These are phyloP conservation scores for Ogataea pini DNA, from an alignment of 805 yeast genomes.

Conservation along the genomic window DNA sequence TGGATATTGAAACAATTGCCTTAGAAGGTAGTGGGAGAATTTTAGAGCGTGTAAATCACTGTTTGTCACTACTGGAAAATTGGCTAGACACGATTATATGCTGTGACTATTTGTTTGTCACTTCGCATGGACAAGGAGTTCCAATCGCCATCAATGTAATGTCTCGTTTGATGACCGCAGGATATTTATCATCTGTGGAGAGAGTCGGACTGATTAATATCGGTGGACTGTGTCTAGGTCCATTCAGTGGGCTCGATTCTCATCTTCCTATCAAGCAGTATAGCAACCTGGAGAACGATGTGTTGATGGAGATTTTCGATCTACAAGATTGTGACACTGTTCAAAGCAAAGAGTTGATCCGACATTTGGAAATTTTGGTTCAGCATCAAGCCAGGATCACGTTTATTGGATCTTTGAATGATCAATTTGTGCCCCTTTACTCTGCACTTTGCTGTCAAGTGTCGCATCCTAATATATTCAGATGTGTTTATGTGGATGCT, in stretches of 20 bases:
- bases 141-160: constrained; percentile 82
- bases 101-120: constrained; percentile 81
- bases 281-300: constrained; percentile 81
- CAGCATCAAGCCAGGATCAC: constrained; percentile 73
- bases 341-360: constrained; percentile 69
- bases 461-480: constrained; percentile 81
- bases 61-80: constrained; percentile 64
- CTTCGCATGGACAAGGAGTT: constrained; percentile 92
- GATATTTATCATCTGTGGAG: constrained; percentile 54
- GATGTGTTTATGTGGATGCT: constrained; percentile 77
- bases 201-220: constrained; percentile 79
- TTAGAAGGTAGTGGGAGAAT: constrained; percentile 91
- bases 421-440: constrained; percentile 90
- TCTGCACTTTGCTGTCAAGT: constrained; percentile 79
- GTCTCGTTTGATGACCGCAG: constrained; percentile 43
- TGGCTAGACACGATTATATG: constrained; percentile 57
- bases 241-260: constrained; percentile 84
- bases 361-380: constrained; percentile 66
- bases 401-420: constrained; percentile 84
- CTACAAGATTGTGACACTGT: constrained; percentile 73
- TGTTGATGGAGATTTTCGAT: constrained; percentile 83
- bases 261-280: constrained; percentile 79
- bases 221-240: constrained; percentile 94
- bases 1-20: constrained; percentile 78
- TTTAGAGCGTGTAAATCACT: constrained; percentile 74